Percentiles rank a stretch among this genome's conserved stretches.
These are phyloP conservation scores for Aspergillus sojae DNA, from an alignment of 2,329 filamentous ascomycete genomes.

Conservation along the genomic window DNA sequence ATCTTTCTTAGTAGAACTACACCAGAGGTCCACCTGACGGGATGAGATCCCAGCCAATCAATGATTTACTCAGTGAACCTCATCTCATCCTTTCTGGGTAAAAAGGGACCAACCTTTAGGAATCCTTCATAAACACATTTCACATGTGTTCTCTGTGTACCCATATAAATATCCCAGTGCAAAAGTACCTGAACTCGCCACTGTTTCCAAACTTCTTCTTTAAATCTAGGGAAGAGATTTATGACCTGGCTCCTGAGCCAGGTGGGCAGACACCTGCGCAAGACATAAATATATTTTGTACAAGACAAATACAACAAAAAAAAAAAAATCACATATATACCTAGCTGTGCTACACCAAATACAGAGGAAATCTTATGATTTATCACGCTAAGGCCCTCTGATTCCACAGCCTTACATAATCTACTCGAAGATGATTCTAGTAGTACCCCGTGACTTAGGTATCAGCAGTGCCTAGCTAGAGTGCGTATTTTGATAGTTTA, in stretches of 20 bases:
- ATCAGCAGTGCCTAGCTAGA: no score
- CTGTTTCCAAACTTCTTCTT: not conserved
- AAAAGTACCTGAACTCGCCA: not conserved
- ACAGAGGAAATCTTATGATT: not conserved
- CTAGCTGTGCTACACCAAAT: not conserved
- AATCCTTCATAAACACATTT: not conserved
- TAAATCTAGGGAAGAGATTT: no score
- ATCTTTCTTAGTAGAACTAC: not conserved
- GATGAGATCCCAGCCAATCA: constrained; percentile 30
- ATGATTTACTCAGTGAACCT: constrained; percentile 13
- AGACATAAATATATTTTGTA: no score
- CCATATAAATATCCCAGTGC: not conserved
- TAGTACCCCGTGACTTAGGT: no score
- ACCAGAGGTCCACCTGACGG: constrained; percentile 14
- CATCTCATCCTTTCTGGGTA: constrained; percentile 11
- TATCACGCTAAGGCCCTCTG: not conserved
- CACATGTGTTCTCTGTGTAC: not conserved
- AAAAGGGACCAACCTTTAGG: not conserved
- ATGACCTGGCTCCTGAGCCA: not conserved
- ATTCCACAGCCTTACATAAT: not conserved
- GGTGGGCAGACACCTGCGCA: no score
- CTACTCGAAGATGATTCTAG: no score
- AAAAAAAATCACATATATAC: not conserved
- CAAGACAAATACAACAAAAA: no score
- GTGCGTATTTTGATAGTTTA: not conserved